Evolutionary conservation across 176 grass and related monocot species (phyloP), one percentile per base, ranked within the genome.

Genomic region (Phyllostachys edulis): DNA sequence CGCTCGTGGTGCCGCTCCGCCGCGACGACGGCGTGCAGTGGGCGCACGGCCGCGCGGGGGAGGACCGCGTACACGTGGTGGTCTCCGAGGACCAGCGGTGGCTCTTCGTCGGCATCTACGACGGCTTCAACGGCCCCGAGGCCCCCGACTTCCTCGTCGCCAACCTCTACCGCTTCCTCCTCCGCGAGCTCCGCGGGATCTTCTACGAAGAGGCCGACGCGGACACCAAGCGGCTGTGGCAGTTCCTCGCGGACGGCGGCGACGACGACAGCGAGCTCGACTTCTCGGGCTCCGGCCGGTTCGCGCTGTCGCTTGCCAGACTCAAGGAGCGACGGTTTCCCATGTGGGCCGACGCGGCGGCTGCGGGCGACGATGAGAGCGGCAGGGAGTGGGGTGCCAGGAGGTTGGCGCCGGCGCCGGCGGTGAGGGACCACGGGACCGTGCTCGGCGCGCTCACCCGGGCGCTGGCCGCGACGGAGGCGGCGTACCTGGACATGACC

Each of bases 71-170:
- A 46, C 88, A 97, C 64, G 90, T 97, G 40, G 95, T 97, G 17
- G 84, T 97, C 34, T 94, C 95, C 23, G 90, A 97, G 90, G 92
- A 94, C 52, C 92, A 97, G n/a, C 78, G 92, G 12, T 97, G 95
- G 95, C 79, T 97, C 26, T 97, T 97, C 56, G 90, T 97, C 71
- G 92, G 95, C 51, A 97, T 97, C 87, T 97, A 97, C 77, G 92
- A 97, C 64, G 95, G 95, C 41, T 97, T 97, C 88, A 97, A 94
- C 20, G 92, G 95, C 7, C 92, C 95, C 32, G 95, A 97, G 71
- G 95, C 95, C 10, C 90, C 92, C 16, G 95, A 97, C 74, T 97
- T 97, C 86, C 87, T 97, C 21, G 92, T 94, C 55, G 82, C 88
- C 40, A 89, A 93, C 78, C 90, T 97, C 71, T 97, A 92, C 81